Conservation (phyloP, 345 rosid species). For the Lumnitzera littorea region DNA sequence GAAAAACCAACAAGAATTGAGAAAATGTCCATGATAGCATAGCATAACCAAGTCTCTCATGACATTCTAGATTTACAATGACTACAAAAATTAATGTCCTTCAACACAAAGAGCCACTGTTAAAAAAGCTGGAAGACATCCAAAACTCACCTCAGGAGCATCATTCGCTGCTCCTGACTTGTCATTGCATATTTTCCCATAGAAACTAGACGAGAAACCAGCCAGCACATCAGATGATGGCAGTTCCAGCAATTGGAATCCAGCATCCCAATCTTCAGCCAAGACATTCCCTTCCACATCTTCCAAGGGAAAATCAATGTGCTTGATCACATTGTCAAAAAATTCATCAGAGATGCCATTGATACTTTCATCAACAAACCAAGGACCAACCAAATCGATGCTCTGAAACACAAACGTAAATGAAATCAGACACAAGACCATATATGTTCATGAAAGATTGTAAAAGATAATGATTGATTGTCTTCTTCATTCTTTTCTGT, state of each 20-base stretch:
- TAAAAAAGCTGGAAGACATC: background rate
- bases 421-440: background rate
- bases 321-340: conserved; percentile 32
- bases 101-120: background rate
- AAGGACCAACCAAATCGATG: conserved; percentile 40
- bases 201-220: conserved; percentile 31
- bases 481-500: too few species aligned
- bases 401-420: conserved; percentile 12
- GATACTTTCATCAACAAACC: conserved; percentile 47
- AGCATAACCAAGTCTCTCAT: too few species aligned
- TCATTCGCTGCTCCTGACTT: conserved; percentile 15
- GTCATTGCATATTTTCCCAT: conserved; percentile 15
- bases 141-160: conserved; percentile 37
- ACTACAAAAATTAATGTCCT: too few species aligned
- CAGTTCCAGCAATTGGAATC: conserved; percentile 56
- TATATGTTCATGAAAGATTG: background rate
- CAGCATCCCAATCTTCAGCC: conserved; percentile 53
- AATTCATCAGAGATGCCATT: conserved; percentile 49
- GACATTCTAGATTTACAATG: too few species aligned
- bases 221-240: conserved; percentile 53
- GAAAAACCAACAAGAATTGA: too few species aligned
- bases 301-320: conserved; percentile 54
- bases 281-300: conserved; percentile 36
- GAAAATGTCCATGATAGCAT: too few species aligned
- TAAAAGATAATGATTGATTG: too few species aligned